A percentile compares a stretch with the other conserved stretches of the same genome.
These are phyloP conservation scores for Aspergillus diversus DNA, from an alignment of 495 filamentous ascomycete species.

Conservation along the genomic window DNA sequence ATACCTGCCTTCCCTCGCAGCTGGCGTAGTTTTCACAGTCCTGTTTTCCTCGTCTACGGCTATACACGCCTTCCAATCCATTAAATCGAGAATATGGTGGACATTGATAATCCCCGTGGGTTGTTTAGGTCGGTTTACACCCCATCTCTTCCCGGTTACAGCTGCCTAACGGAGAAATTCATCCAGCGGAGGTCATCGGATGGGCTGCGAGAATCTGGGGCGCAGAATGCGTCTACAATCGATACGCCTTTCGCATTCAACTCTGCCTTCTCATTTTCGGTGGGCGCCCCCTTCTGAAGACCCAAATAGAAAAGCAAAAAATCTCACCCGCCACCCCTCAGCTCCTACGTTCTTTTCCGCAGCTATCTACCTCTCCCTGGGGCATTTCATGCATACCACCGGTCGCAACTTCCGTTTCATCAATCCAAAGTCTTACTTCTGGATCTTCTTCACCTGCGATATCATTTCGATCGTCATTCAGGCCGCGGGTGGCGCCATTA, in stretches of 20 bases:
- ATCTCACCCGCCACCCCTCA: conserved; percentile 12
- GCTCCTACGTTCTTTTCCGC: conserved; percentile 66
- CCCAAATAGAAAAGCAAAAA: too few relatives aligned
- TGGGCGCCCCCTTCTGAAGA: too few relatives aligned
- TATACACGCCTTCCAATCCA: conserved; percentile 51
- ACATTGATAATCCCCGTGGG: conserved; percentile 52
- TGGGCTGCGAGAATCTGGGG: conserved; percentile 64
- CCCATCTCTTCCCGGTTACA: background rate
- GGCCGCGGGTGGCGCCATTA: conserved; percentile 61
- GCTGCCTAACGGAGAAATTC: background rate
- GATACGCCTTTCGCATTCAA: conserved; percentile 60
- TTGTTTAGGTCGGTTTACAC: conserved; percentile 41
- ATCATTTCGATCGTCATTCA: conserved; percentile 61
- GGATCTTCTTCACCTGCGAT: conserved; percentile 63
- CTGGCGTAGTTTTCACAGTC: conserved; percentile 56
- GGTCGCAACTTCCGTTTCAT: conserved; percentile 56
- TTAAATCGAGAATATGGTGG: conserved; percentile 58
- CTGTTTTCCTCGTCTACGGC: conserved; percentile 58
- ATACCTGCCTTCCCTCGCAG: conserved; percentile 56
- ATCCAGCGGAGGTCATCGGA: conserved; percentile 57
- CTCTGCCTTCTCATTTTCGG: conserved; percentile 66
- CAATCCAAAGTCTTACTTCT: conserved; percentile 55
- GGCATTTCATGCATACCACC: conserved; percentile 56
- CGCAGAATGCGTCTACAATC: conserved; percentile 57
- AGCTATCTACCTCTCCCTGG: conserved; percentile 64